Evolutionary conservation across 2,329 filamentous ascomycete genomes (phyloP).

Genomic region (Mariannaea elegans): DNA sequence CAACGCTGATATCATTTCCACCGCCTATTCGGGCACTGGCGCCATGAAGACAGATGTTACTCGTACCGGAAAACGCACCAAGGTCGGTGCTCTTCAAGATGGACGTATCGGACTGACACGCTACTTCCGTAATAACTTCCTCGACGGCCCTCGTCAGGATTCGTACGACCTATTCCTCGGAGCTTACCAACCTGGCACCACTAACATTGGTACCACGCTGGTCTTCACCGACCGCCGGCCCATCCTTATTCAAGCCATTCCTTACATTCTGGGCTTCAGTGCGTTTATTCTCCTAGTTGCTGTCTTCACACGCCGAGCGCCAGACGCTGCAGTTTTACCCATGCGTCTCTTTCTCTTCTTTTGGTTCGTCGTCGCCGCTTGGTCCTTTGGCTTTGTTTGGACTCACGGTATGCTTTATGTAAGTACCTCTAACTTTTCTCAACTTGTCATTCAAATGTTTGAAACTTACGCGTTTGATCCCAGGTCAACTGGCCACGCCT

Average conservation of each 20-base stretch:
- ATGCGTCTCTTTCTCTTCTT: conserved; percentile 83
- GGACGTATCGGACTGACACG: conserved; percentile 87
- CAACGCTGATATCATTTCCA: conserved; percentile 95
- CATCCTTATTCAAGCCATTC: conserved; percentile 89
- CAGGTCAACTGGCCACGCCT: conserved; percentile 99
- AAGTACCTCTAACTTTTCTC: conserved; percentile 54
- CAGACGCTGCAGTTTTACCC: conserved; percentile 81
- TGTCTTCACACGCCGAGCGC: conserved; percentile 74
- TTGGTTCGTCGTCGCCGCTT: conserved; percentile 75
- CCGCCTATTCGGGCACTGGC: conserved; percentile 92
- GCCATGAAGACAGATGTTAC: conserved; percentile 99
- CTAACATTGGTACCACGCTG: conserved; percentile 74
- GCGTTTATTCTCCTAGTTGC: conserved; percentile 84
- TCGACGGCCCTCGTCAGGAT: conserved; percentile 93
- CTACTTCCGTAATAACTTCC: conserved; percentile 94
- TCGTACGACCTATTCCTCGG: conserved; percentile 95
- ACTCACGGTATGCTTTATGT: conserved; percentile 93
- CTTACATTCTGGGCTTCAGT: conserved; percentile 88
- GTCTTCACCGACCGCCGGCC: conserved; percentile 88
- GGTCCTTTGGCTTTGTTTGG: conserved; percentile 80
- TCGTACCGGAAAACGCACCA: conserved; percentile 89
- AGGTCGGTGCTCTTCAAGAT: conserved; percentile 84
- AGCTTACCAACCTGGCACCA: conserved; percentile 78
- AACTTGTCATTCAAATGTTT: background rate
- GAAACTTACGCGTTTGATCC: conserved; percentile 19